A percentile compares a stretch with the other conserved stretches of the same genome.
phyloP scores from a whole-genome alignment of 257 asterid genomes.

The Jaltomata sinuosa region DNA sequence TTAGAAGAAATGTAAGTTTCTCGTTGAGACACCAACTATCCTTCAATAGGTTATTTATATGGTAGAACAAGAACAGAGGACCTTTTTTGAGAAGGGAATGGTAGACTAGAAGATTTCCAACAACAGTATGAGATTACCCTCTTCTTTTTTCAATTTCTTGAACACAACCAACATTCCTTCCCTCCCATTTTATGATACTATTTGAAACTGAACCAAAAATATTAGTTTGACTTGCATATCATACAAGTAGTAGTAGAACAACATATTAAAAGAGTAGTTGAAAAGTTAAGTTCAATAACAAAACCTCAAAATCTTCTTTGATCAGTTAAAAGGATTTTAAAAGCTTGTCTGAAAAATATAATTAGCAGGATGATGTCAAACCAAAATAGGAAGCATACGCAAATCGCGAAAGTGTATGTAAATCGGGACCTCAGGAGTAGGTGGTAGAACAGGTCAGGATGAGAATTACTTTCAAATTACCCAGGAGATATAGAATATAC shows the following conservation, averaged over 20 bases:
- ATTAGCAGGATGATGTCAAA: neutral
- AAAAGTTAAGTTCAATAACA: neutral
- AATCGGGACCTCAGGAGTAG: neutral
- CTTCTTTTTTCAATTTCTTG: neutral
- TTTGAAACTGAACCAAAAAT: neutral
- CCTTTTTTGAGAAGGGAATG: neutral
- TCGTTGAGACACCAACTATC: neutral
- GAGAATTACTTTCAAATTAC: neutral
- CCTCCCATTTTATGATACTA: neutral
- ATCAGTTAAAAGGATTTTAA: neutral
- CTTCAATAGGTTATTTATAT: neutral
- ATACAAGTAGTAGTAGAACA: neutral
- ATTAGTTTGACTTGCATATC: neutral
- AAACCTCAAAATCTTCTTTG: neutral
- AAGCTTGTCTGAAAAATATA: neutral
- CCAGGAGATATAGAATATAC: neutral
- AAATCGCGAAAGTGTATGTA: neutral
- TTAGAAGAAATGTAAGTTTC: neutral
- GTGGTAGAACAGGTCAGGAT: neutral
- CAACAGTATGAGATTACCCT: neutral
- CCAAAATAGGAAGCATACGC: neutral
- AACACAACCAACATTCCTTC: neutral
- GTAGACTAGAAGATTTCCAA: neutral
- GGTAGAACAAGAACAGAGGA: neutral
- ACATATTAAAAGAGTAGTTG: neutral